Conservation (phyloP, 2,329 filamentous ascomycete species). For the Penicillium frequentans region DNA sequence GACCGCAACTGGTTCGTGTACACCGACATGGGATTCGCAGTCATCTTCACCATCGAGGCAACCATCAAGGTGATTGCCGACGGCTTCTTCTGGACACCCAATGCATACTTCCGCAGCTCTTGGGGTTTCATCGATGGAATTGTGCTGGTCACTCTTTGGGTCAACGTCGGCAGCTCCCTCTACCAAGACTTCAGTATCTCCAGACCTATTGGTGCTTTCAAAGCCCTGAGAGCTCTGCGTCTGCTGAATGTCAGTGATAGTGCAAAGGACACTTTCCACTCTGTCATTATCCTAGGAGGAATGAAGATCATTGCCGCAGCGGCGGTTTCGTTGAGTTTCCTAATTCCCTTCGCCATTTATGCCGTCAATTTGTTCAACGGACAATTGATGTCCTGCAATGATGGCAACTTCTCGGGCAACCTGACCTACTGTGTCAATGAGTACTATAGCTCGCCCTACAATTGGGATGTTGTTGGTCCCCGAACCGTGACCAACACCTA, state of each 20-base stretch:
- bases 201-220: slow-evolving; percentile 91
- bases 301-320: slow-evolving; percentile 92
- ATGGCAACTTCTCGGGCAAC: slow-evolving; percentile 58
- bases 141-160: slow-evolving; percentile 90
- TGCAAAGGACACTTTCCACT: slow-evolving; percentile 93
- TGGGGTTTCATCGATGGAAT: slow-evolving; percentile 96
- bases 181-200: slow-evolving; percentile 81
- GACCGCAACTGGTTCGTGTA: slow-evolving; percentile 92
- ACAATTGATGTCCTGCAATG: slow-evolving; percentile 77
- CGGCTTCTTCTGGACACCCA: slow-evolving; percentile 93
- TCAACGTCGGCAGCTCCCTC: slow-evolving; percentile 84
- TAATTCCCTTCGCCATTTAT: slow-evolving; percentile 96
- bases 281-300: slow-evolving; percentile 87
- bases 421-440: slow-evolving; percentile 77
- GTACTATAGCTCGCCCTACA: slow-evolving; percentile 72
- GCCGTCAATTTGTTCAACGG: slow-evolving; percentile 91
- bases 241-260: slow-evolving; percentile 95
- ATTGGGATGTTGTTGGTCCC: slow-evolving; percentile 82
- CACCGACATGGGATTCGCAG: slow-evolving; percentile 85
- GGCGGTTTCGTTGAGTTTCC: slow-evolving; percentile 87
- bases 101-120: slow-evolving; percentile 92
- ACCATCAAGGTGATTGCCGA: slow-evolving; percentile 92
- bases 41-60: slow-evolving; percentile 83
- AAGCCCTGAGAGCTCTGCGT: slow-evolving; percentile 86
- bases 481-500: slow-evolving; percentile 77